Percentiles rank a stretch among this genome's conserved stretches.
Evolutionary conservation across 768 basidiomycete species (phyloP).

Genomic region (Hygrophorus pudorinus): DNA sequence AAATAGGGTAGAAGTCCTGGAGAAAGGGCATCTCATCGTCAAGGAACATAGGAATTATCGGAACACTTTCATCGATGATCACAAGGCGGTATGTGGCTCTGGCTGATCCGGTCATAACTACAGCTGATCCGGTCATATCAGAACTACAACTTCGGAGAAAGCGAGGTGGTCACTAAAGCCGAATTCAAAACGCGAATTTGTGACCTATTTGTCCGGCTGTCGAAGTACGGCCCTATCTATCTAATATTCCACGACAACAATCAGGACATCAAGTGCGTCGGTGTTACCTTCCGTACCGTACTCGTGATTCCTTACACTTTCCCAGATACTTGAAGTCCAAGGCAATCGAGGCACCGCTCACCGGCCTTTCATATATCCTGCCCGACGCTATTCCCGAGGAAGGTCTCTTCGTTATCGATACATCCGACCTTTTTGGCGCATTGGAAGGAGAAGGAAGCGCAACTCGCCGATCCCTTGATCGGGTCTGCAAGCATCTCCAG

Average conservation of each 20-base stretch:
- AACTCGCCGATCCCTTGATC: slow-evolving; percentile 46
- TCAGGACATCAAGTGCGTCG: slow-evolving; percentile 63
- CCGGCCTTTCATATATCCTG: slow-evolving; percentile 41
- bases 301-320: not conserved
- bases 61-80: slow-evolving; percentile 59
- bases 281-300: slow-evolving; percentile 18
- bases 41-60: slow-evolving; percentile 46
- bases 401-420: slow-evolving; percentile 62
- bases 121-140: slow-evolving; percentile 16
- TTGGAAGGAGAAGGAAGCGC: slow-evolving; percentile 50
- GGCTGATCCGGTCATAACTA: not conserved
- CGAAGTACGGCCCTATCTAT: slow-evolving; percentile 49
- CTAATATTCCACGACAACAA: slow-evolving; percentile 74
- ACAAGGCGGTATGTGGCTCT: slow-evolving; percentile 14
- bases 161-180: slow-evolving; percentile 39
- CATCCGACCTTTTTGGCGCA: slow-evolving; percentile 64
- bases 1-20: slow-evolving; percentile 34
- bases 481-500: slow-evolving; percentile 54
- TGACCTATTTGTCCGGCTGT: slow-evolving; percentile 30
- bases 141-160: slow-evolving; percentile 61
- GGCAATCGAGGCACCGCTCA: slow-evolving; percentile 40
- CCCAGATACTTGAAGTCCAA: slow-evolving; percentile 44
- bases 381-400: slow-evolving; percentile 43
- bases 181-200: slow-evolving; percentile 44
- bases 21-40: slow-evolving; percentile 53